Conservation (phyloP, 257 asterid genomes). For the Capsicum rhomboideum region DNA sequence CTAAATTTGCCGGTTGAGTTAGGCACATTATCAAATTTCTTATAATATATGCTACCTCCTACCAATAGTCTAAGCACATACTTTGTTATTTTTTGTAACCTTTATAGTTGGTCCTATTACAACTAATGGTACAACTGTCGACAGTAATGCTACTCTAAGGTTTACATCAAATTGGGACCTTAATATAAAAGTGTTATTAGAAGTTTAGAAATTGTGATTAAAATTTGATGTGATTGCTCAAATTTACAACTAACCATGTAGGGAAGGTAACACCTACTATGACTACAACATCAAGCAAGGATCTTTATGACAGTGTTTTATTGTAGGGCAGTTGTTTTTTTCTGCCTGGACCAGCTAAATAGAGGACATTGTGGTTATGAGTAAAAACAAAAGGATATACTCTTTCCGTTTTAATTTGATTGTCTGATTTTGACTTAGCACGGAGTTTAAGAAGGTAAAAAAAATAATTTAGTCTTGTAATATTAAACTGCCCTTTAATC, state of each 20-base stretch:
- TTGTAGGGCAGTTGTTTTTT: constrained; percentile 21
- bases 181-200: background rate
- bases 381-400: background rate
- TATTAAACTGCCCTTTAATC: no score
- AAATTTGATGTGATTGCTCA: constrained; percentile 1
- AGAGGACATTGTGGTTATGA: background rate
- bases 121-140: no score
- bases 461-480: background rate
- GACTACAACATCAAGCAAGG: background rate
- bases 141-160: background rate
- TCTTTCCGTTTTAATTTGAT: background rate
- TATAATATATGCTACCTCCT: background rate
- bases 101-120: no score
- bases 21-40: no score
- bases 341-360: background rate
- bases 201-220: background rate
- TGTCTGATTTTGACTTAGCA: no score
- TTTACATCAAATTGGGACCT: constrained; percentile 8
- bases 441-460: background rate
- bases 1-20: no score
- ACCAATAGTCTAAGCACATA: background rate
- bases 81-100: no score
- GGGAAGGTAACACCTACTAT: constrained; percentile 7
- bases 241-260: constrained; percentile 3
- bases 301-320: constrained; percentile 3